Evolutionary conservation across 176 grass and related monocot genomes (phyloP).

Genomic region (Oryza rufipogon): DNA sequence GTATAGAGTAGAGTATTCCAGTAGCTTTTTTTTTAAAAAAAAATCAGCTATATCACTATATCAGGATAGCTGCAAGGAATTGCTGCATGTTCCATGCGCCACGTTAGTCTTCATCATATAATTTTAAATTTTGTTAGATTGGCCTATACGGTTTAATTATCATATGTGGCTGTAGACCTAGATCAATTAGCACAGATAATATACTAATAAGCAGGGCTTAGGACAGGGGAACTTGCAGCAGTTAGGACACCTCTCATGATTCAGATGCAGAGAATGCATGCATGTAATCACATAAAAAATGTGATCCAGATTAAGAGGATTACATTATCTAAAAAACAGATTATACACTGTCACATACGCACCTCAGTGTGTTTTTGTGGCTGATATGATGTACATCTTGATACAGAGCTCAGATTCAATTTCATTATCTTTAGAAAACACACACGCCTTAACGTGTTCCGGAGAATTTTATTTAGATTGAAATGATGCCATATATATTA

Average conservation of each 20-base stretch:
- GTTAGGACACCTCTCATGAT: background rate
- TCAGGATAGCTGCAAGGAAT: background rate
- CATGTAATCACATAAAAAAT: background rate
- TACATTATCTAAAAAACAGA: too few species aligned
- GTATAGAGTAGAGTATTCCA: too few species aligned
- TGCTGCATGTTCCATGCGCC: background rate
- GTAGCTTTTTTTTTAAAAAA: too few species aligned
- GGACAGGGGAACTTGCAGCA: background rate
- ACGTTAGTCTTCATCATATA: background rate
- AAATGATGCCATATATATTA: background rate
- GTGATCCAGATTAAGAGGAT: background rate
- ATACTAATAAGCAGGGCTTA: background rate
- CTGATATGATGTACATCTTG: too few species aligned
- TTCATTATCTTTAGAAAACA: too few species aligned
- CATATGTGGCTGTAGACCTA: background rate
- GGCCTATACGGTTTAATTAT: background rate
- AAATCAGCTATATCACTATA: too few species aligned
- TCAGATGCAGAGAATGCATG: too few species aligned
- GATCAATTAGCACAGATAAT: background rate
- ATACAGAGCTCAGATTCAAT: too few species aligned
- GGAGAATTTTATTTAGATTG: background rate
- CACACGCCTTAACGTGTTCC: too few species aligned
- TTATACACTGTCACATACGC: too few species aligned
- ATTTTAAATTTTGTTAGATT: background rate
- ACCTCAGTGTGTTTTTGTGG: too few species aligned